Conservation (phyloP, 257 asterid species). For the Salvia miltiorrhiza region DNA sequence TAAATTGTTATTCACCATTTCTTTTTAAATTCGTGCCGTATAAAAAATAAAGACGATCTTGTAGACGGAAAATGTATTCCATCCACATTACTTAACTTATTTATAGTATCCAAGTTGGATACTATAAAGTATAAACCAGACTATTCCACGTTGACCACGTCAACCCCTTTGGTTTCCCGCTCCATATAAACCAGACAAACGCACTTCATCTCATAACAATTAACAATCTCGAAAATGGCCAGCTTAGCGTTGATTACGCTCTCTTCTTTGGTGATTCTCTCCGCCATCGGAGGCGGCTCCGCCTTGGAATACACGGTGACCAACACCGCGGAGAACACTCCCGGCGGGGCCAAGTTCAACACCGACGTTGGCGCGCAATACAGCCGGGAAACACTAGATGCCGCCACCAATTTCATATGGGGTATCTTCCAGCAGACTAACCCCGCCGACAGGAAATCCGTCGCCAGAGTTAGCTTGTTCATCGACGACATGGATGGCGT, state of each 20-base stretch:
- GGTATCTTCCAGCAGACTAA: slow-evolving; percentile 39
- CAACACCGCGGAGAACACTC: slow-evolving; percentile 42
- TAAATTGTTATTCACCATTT: no score
- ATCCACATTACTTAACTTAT: no score
- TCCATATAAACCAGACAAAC: background rate
- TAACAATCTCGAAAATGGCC: slow-evolving; percentile 4
- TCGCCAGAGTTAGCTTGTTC: slow-evolving; percentile 33
- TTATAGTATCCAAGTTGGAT: no score
- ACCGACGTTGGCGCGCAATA: slow-evolving; percentile 39
- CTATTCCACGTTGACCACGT: background rate
- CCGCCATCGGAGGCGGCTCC: slow-evolving; percentile 11
- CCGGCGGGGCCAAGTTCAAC: slow-evolving; percentile 50
- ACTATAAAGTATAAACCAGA: no score
- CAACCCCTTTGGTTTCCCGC: background rate
- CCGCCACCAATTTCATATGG: slow-evolving; percentile 41
- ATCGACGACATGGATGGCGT: slow-evolving; percentile 57
- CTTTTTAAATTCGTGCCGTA: no score
- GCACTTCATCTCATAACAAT: background rate
- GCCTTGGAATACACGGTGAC: slow-evolving; percentile 44
- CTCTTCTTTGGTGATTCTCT: slow-evolving; percentile 20
- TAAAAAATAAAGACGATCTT: no score
- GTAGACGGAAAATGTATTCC: no score
- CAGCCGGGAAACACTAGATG: slow-evolving; percentile 12
- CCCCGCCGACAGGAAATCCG: slow-evolving; percentile 29
- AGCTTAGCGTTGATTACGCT: background rate